Percentiles rank a stretch among this genome's conserved stretches.
Conservation (phyloP, 352 stramenopile genomes). For the Pythium scleroteichum region DNA sequence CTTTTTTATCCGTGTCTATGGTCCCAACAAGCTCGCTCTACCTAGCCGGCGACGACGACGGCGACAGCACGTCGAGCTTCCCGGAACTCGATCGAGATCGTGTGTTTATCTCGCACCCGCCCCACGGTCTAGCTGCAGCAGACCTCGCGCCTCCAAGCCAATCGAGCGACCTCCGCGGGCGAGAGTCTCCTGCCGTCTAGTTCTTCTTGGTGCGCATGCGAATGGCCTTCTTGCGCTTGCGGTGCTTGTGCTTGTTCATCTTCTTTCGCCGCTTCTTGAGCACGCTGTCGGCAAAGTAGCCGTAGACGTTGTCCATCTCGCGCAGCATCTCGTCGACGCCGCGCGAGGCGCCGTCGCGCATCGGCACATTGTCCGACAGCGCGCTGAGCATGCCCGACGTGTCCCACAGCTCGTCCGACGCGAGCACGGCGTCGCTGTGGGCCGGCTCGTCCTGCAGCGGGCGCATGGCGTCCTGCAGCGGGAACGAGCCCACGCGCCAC, state of each 20-base stretch:
- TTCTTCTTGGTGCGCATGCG: constrained; percentile 91
- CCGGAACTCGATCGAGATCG: too few relatives aligned
- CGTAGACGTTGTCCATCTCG: constrained; percentile 56
- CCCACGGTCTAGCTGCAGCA: too few relatives aligned
- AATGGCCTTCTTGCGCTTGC: constrained; percentile 87
- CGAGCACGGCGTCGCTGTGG: too few relatives aligned
- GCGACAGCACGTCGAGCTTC: neutral
- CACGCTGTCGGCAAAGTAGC: constrained; percentile 83
- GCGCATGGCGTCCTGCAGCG: constrained; percentile 38
- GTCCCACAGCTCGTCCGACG: constrained; percentile 67
- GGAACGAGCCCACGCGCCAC: constrained; percentile 81
- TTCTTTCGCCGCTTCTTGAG: constrained; percentile 91
- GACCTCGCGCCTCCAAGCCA: too few relatives aligned
- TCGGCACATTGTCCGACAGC: constrained; percentile 55
- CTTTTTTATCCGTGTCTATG: constrained; percentile 8
- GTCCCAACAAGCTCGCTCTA: neutral
- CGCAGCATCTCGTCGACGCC: constrained; percentile 58
- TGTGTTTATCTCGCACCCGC: too few relatives aligned
- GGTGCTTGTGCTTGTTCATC: constrained; percentile 94
- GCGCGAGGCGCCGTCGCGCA: constrained; percentile 44
- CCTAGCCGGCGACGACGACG: neutral
- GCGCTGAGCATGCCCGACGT: constrained; percentile 81
- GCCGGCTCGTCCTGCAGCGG: constrained; percentile 22
- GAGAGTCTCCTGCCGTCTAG: constrained; percentile 35
- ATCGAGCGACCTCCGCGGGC: neutral